Percentiles rank a stretch among this genome's conserved stretches.
phyloP scores from a whole-genome alignment of 208 protist genomes.

The Leishmania tarentolae region DNA sequence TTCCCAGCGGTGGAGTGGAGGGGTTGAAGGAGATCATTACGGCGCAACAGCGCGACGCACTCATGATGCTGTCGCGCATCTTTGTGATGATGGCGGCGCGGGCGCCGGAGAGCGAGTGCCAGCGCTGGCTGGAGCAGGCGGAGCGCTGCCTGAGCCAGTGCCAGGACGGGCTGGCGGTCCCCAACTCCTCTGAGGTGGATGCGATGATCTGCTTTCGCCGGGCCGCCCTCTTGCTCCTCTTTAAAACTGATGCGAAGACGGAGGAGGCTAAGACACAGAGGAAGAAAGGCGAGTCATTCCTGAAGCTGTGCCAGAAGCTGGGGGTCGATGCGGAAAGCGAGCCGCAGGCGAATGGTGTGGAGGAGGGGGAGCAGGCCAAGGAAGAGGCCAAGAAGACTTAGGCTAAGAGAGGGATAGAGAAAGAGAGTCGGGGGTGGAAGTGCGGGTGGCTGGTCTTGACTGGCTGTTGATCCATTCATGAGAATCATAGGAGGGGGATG shows the following conservation, averaged over 20 bases:
- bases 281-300: conserved; percentile 50
- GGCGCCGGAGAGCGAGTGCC: conserved; percentile 62
- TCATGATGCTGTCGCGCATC: conserved; percentile 70
- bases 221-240: conserved; percentile 67
- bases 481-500: conserved; percentile 3
- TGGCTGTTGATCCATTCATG: neutral
- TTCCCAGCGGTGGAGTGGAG: conserved; percentile 57
- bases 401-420: neutral
- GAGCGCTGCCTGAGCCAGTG: conserved; percentile 84
- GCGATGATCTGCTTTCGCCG: conserved; percentile 79
- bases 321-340: conserved; percentile 10
- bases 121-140: conserved; percentile 71
- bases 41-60: conserved; percentile 75
- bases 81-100: conserved; percentile 89
- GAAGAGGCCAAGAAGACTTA: conserved; percentile 10
- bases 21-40: conserved; percentile 68
- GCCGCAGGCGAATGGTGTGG: conserved; percentile 45
- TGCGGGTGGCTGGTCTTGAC: neutral
- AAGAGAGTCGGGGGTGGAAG: neutral
- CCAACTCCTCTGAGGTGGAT: conserved; percentile 41
- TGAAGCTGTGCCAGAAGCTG: conserved; percentile 24
- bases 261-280: conserved; percentile 57
- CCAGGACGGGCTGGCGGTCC: conserved; percentile 42
- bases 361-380: conserved; percentile 39
- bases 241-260: conserved; percentile 61